Evolutionary conservation across 129 eudicot species (phyloP).

Genomic region (Ambrosia artemisiifolia): DNA sequence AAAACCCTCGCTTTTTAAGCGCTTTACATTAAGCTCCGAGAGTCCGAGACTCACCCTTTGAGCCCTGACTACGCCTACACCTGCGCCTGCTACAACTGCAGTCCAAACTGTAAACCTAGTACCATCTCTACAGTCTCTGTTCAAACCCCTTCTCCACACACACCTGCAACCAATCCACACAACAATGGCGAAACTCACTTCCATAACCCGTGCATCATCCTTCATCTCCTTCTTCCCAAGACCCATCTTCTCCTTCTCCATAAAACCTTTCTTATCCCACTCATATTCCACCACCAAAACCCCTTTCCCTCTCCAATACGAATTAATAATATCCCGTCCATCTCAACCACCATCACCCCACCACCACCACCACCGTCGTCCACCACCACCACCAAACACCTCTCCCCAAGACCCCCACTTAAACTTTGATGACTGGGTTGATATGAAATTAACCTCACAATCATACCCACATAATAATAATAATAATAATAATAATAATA

Average conservation of each 20-base stretch:
- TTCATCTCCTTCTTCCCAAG: conserved; percentile 17
- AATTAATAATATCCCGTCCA: conserved; percentile 78
- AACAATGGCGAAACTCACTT: conserved; percentile 33
- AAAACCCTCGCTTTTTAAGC: too few species aligned
- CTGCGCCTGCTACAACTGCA: too few species aligned
- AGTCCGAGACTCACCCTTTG: too few species aligned
- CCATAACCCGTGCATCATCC: conserved; percentile 34
- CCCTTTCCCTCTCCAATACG: conserved; percentile 91
- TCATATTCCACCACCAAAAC: conserved; percentile 66
- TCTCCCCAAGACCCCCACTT: conserved; percentile 34
- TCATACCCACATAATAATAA: neutral
- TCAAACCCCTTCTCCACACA: neutral
- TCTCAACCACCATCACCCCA: conserved; percentile 27
- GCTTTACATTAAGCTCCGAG: too few species aligned
- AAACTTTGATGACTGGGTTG: conserved; percentile 83
- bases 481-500: neutral
- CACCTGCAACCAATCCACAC: neutral
- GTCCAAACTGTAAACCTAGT: too few species aligned
- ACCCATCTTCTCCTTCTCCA: conserved; percentile 14
- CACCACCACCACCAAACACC: conserved; percentile 33
- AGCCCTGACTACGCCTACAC: too few species aligned
- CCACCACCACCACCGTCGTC: conserved; percentile 27
- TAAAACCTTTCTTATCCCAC: neutral
- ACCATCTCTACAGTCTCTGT: too few species aligned
- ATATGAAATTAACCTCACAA: conserved; percentile 43